Evolutionary conservation across 768 basidiomycete genomes (phyloP).

Genomic region (Mycena galopus): DNA sequence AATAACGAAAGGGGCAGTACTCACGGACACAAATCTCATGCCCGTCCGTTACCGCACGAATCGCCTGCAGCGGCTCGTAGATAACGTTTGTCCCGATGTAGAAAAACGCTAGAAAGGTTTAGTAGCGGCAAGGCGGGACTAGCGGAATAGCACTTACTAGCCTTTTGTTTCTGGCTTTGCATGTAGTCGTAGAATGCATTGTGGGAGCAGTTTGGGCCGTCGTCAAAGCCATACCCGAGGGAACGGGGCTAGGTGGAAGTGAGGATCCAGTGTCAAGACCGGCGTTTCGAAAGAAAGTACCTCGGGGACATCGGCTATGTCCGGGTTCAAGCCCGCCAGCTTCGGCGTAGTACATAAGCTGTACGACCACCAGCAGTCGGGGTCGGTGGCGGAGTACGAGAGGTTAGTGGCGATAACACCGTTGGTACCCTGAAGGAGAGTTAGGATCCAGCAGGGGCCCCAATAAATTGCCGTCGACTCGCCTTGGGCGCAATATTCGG

Average conservation of each 20-base stretch:
- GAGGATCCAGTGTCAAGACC: neutral
- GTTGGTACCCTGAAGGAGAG: conserved; percentile 15
- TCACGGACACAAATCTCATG: conserved; percentile 74
- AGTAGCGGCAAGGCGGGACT: neutral
- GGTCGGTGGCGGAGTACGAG: conserved; percentile 52
- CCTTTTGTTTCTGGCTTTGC: conserved; percentile 66
- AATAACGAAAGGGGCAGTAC: conserved; percentile 40
- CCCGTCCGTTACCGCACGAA: conserved; percentile 63
- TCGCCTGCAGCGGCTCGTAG: conserved; percentile 69
- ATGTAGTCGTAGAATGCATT: conserved; percentile 74
- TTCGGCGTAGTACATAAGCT: conserved; percentile 64
- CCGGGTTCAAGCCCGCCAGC: conserved; percentile 54
- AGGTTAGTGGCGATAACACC: conserved; percentile 42
- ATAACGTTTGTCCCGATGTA: conserved; percentile 72
- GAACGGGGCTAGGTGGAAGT: conserved; percentile 57
- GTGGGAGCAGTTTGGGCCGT: conserved; percentile 76
- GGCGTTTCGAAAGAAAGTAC: conserved; percentile 40
- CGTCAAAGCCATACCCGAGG: conserved; percentile 73
- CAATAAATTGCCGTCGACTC: neutral
- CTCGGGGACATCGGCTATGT: conserved; percentile 63
- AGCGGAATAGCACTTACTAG: conserved; percentile 55
- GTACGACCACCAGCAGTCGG: conserved; percentile 68
- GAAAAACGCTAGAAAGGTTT: conserved; percentile 61
- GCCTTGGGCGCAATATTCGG: conserved; percentile 65
- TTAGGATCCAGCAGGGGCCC: conserved; percentile 28